phyloP scores from a whole-genome alignment of 139 green algal species.

The Chlamydomonas sp. region DNA sequence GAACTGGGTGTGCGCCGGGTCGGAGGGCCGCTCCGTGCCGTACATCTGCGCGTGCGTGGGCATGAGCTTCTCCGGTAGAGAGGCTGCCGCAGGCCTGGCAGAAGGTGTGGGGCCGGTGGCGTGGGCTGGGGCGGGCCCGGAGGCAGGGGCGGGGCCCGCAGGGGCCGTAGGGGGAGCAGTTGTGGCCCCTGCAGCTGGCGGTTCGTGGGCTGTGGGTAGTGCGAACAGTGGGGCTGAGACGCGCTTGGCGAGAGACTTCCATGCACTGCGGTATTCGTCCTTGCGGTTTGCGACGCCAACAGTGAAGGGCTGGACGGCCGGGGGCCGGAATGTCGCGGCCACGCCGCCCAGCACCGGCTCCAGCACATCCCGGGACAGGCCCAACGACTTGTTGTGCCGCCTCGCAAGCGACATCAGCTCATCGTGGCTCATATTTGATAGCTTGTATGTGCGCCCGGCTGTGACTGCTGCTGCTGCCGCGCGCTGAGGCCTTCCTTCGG shows the following conservation, averaged over 20 bases:
- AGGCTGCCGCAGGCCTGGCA: too few species aligned
- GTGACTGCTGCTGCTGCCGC: too few species aligned
- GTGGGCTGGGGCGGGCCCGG: background rate
- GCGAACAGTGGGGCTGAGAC: background rate
- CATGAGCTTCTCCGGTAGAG: too few species aligned
- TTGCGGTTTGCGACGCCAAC: slow-evolving; percentile 8
- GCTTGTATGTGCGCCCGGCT: background rate
- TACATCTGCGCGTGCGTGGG: slow-evolving; percentile 31
- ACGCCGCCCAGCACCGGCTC: slow-evolving; percentile 7
- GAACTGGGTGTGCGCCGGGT: background rate
- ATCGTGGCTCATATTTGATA: background rate
- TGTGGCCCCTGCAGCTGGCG: background rate
- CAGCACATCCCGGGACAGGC: slow-evolving; percentile 13
- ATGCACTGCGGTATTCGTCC: slow-evolving; percentile 24
- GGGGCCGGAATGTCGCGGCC: slow-evolving; percentile 3
- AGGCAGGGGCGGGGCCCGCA: background rate
- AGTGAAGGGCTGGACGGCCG: slow-evolving; percentile 18
- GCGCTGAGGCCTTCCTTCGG: too few species aligned
- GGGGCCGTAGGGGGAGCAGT: background rate
- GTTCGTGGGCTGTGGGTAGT: too few species aligned
- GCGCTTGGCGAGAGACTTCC: slow-evolving; percentile 25
- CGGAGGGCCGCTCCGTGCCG: background rate
- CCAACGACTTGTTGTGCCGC: slow-evolving; percentile 7
- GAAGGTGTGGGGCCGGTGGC: background rate
- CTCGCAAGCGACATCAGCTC: slow-evolving; percentile 9